Percentiles rank a stretch among this genome's conserved stretches.
Evolutionary conservation across 306 rosid genomes (phyloP).

Genomic region (Vigna hirtella): DNA sequence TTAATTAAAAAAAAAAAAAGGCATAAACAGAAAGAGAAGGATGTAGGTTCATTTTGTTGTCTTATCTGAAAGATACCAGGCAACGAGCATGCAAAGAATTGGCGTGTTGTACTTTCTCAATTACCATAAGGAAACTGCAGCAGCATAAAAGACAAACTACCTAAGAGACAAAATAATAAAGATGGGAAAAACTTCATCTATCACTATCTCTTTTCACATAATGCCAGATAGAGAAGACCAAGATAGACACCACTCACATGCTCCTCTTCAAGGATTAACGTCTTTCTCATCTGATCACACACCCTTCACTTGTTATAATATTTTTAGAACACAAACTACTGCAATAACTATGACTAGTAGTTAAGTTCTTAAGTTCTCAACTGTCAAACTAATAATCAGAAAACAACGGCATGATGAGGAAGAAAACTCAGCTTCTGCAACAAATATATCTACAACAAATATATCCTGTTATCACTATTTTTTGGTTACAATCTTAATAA

Average conservation of each 20-base stretch:
- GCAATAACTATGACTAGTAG: conserved; percentile 45
- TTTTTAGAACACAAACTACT: conserved; percentile 37
- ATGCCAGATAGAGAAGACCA: conserved; percentile 35
- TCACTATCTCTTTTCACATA: conserved; percentile 56
- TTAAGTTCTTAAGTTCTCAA: conserved; percentile 15
- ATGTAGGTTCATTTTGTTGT: conserved; percentile 35
- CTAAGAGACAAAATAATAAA: conserved; percentile 53
- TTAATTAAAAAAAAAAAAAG: conserved; percentile 29
- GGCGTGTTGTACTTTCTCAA: conserved; percentile 14
- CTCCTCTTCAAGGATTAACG: conserved; percentile 36
- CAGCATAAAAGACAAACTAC: conserved; percentile 26
- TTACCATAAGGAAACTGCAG: conserved; percentile 28
- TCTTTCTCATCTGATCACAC: conserved; percentile 60
- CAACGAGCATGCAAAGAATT: conserved; percentile 39
- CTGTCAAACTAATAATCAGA: conserved; percentile 35
- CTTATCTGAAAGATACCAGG: conserved; percentile 26
- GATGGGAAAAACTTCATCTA: conserved; percentile 58
- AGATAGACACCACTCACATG: conserved; percentile 60
- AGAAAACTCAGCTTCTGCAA: no score
- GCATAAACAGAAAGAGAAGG: conserved; percentile 18
- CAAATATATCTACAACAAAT: not conserved
- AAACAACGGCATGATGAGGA: conserved; percentile 15
- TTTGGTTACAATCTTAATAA: conserved; percentile 49
- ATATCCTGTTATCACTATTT: conserved; percentile 46
- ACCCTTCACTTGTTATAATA: conserved; percentile 17